phyloP scores from a whole-genome alignment of 768 basidiomycete genomes.

The Leccinellum rugosiceps region DNA sequence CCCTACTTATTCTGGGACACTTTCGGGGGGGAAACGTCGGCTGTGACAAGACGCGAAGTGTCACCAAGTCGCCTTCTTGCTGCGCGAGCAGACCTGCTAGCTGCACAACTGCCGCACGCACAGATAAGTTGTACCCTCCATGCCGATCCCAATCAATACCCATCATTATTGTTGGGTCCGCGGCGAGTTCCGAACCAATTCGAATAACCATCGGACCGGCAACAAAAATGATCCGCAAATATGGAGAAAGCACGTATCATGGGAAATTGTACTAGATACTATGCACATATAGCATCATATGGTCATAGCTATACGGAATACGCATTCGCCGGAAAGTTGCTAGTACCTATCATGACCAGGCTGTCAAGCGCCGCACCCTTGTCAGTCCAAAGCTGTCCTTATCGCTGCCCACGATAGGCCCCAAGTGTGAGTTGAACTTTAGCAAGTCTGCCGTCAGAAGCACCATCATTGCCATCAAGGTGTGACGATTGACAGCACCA shows the following conservation, averaged over 20 bases:
- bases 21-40: neutral
- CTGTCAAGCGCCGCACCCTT: neutral
- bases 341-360: neutral
- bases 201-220: neutral
- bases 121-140: neutral
- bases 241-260: neutral
- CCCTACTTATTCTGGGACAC: neutral
- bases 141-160: neutral
- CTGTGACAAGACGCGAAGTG: constrained; percentile 7
- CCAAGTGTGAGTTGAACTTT: neutral
- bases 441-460: neutral
- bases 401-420: neutral
- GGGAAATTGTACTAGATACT: neutral
- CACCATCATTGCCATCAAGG: neutral
- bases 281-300: neutral
- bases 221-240: neutral
- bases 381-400: neutral
- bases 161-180: neutral
- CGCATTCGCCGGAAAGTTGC: neutral
- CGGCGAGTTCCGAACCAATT: neutral
- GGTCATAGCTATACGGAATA: neutral
- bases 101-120: neutral
- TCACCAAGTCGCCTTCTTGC: constrained; percentile 1
- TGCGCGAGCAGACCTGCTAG: neutral
- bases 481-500: neutral